Base-by-base conservation (phyloP, 1,284 basidiomycete species). In the Athelia sp. region DNA sequence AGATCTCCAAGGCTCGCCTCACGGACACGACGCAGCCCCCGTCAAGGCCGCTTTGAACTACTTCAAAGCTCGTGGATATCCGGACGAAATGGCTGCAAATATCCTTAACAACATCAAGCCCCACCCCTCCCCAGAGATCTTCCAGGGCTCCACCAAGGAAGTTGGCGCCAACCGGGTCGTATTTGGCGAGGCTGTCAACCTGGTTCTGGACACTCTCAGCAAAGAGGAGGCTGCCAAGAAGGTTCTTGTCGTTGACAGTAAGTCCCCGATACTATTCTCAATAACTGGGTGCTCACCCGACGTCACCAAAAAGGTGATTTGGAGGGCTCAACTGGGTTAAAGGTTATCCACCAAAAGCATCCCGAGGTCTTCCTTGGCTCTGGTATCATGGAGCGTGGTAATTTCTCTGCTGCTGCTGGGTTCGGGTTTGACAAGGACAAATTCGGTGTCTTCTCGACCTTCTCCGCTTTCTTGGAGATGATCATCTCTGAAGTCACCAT, bases 401-500 rank as follows among this genome's bases (percentile, higher is more conserved):
- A 90, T 68, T 85, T 90, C 65, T 85, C 84, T 35, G 89, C 90
- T 8, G 90, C 90, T 3, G 89, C 90, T 26, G 90, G 90, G 23
- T 93, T 91, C 64, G 90, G 90, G 48, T 91, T 87, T 61, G 82
- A 78, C 43, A 65, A 73, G 43, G 74, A 86, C 57, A 88, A 87
- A 65, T 87, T 83, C 53, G 87, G 86, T 57, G 85, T 90, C 52
- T 90, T 89, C 73, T 90, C 87, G 19, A 93, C 90, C 4, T 93
- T 93, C 71, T 87, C 86, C 45, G 90, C 90, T 3, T 93, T 93
- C 75, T 72, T 91, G 52, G 90, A 93, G 75, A 93, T 93, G 90
- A 72, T 88, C 51, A 67, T 92, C 52, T 91, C 89, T 2, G 90
- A 93, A 63, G 71, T 91, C 50, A 92, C 90, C n/a, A 93, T 93